Evolutionary conservation across 352 stramenopile species (phyloP), one percentile per base, ranked within the genome.

Genomic region (Pythium volutum): DNA sequence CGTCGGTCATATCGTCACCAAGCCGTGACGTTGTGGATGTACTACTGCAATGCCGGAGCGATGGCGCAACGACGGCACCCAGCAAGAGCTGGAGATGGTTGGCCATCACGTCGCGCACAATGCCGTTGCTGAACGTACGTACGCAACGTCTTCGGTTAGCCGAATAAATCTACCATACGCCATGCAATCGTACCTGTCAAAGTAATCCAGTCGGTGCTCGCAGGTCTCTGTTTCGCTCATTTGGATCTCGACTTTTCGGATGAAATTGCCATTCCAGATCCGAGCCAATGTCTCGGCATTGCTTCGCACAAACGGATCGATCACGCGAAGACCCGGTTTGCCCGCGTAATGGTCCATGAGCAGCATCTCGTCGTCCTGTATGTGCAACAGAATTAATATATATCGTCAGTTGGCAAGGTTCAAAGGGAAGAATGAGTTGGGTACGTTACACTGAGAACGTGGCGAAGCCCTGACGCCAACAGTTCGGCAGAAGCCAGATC

Each of bases 301-400:
- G 2, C 47, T 36, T n/a, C 66, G 61, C 0, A 91, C 65, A 52
- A 88, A 93, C 22, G 63, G 59, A 1, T 70, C 45, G 26, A 93
- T 71, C 0, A 74, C 77, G 18, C 80, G 79, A 1, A 95, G 67
- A n/a, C 72, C 79, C 2, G 58, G 55, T 48, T 95, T 95, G 29
- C 84, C 86, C n/a, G 89, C 76, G 59, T 93, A 95, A 54, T 95
- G 86, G 26, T 95, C 86, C 59, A 93, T 90, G n/a, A 93, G 61
- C n/a, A 86, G 84, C 27, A 94, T 67, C 56, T 95, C 84, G 16
- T 92, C 46, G 26, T 75, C 71, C 74, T 87, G 22, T 8, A n/a
- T 14, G 7, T 16, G 10, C 26, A 54, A 25, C 8, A 51, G 23
- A 38, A 38, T 52, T 15, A 20, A n/a, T n/a, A n/a, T n/a, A n/a